phyloP scores from a whole-genome alignment of 78 protist species.

The Chrysochromulina parva region DNA sequence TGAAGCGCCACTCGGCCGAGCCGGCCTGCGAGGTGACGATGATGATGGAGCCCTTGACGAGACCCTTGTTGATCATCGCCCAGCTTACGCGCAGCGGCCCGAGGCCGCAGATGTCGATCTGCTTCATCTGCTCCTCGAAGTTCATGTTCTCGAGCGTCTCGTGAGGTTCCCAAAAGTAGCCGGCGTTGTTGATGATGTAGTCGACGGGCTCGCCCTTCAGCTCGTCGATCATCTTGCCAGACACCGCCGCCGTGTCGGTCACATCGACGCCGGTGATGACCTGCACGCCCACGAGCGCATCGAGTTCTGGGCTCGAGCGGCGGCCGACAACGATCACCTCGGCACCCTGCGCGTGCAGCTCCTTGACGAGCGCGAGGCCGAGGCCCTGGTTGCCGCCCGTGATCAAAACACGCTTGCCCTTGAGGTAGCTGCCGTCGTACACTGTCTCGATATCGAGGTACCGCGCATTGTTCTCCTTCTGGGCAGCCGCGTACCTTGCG shows the following conservation, averaged over 20 bases:
- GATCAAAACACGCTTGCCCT: slow-evolving; percentile 28
- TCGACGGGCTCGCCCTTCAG: neutral
- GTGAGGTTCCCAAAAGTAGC: slow-evolving; percentile 34
- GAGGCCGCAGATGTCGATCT: slow-evolving; percentile 35
- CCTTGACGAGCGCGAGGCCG: neutral
- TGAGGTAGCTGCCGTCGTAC: slow-evolving; percentile 10
- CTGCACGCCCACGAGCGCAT: neutral
- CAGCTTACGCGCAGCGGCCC: slow-evolving; percentile 33
- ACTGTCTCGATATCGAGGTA: neutral
- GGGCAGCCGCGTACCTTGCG: slow-evolving; percentile 13
- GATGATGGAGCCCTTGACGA: neutral
- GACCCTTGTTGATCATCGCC: neutral
- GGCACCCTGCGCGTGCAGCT: slow-evolving; percentile 8
- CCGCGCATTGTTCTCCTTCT: slow-evolving; percentile 14
- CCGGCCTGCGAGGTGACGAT: slow-evolving; percentile 26
- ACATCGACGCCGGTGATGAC: slow-evolving; percentile 34
- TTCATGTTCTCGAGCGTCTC: slow-evolving; percentile 2
- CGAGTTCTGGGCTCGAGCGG: neutral
- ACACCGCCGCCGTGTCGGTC: neutral
- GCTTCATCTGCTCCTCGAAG: slow-evolving; percentile 33
- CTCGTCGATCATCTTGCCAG: neutral
- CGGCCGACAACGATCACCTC: slow-evolving; percentile 22
- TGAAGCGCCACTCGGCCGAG: slow-evolving; percentile 6
- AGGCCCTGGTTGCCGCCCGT: slow-evolving; percentile 39
- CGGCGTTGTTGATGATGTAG: slow-evolving; percentile 48